phyloP scores from a whole-genome alignment of 305 asterid species.

The Rubia tinctorum region DNA sequence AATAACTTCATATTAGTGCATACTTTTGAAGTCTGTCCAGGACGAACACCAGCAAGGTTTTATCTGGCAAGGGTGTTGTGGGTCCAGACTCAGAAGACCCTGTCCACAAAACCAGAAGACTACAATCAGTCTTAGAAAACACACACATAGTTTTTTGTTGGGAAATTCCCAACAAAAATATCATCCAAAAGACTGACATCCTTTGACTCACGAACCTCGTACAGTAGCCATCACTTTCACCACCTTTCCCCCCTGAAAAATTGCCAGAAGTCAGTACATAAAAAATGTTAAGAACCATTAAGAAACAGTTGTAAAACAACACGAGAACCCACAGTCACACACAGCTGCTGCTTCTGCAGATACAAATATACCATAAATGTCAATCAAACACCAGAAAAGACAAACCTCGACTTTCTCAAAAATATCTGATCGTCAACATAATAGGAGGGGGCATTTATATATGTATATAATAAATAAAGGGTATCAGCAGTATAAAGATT shows the following conservation, averaged over 20 bases:
- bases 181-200: constrained; percentile 28
- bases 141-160: constrained; percentile 15
- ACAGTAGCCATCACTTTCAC: constrained; percentile 63
- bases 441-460: not conserved
- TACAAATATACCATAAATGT: constrained; percentile 8
- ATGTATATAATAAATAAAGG: constrained; percentile 8
- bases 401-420: constrained; percentile 23
- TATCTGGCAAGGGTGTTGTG: constrained; percentile 94
- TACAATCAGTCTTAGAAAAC: constrained; percentile 27
- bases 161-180: constrained; percentile 18
- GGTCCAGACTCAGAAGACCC: constrained; percentile 77
- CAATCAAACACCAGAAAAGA: constrained; percentile 17
- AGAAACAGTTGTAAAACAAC: constrained; percentile 24
- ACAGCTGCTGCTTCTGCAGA: constrained; percentile 7
- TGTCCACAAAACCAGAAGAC: constrained; percentile 48
- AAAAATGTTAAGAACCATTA: constrained; percentile 11
- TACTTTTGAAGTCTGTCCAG: too few relatives aligned
- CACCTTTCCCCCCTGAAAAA: constrained; percentile 61
- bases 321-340: constrained; percentile 12
- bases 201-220: constrained; percentile 58
- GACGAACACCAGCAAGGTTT: constrained; percentile 69
- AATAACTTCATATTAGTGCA: constrained; percentile 17
- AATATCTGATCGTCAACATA: not conserved
- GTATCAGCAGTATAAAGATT: constrained; percentile 7
- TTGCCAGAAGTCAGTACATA: constrained; percentile 23